Conservation (phyloP, 192 early-diverging fungal species). For the Coemansia sp. region DNA sequence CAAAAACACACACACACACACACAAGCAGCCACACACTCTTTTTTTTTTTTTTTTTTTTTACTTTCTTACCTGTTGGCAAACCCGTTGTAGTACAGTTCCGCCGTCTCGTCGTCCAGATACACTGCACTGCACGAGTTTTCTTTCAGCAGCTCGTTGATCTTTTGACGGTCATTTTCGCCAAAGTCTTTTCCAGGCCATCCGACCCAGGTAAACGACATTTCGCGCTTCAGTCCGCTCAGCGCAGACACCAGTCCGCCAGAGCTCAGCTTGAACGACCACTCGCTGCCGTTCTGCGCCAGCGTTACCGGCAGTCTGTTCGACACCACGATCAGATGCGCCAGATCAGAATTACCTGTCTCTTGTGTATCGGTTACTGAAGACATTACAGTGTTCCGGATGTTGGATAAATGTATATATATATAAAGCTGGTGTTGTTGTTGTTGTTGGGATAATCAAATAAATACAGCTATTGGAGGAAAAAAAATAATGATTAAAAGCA, state of each 20-base stretch:
- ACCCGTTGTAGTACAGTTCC: slow-evolving; percentile 97
- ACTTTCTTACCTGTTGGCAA: slow-evolving; percentile 80
- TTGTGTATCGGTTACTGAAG: neutral
- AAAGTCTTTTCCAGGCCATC: slow-evolving; percentile 94
- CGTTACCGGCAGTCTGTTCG: slow-evolving; percentile 96
- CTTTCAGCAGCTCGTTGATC: slow-evolving; percentile 68
- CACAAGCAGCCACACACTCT: neutral
- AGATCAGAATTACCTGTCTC: slow-evolving; percentile 16
- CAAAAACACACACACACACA: neutral
- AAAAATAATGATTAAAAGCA: no score
- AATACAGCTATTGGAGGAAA: no score
- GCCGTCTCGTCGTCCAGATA: slow-evolving; percentile 93
- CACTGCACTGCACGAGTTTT: slow-evolving; percentile 89
- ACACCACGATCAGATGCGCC: slow-evolving; percentile 84
- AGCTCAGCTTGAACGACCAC: slow-evolving; percentile 82
- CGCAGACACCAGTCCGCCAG: slow-evolving; percentile 95
- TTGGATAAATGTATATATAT: neutral
- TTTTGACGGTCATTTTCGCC: slow-evolving; percentile 77
- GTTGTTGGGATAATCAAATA: neutral
- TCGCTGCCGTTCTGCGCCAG: slow-evolving; percentile 45
- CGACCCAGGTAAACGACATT: slow-evolving; percentile 98
- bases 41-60: neutral
- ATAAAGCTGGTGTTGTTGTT: neutral
- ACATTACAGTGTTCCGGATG: neutral
- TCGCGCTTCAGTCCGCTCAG: slow-evolving; percentile 91